These are phyloP conservation scores for Trametes cingulata DNA, from an alignment of 768 basidiomycete species.

Conservation along the genomic window DNA sequence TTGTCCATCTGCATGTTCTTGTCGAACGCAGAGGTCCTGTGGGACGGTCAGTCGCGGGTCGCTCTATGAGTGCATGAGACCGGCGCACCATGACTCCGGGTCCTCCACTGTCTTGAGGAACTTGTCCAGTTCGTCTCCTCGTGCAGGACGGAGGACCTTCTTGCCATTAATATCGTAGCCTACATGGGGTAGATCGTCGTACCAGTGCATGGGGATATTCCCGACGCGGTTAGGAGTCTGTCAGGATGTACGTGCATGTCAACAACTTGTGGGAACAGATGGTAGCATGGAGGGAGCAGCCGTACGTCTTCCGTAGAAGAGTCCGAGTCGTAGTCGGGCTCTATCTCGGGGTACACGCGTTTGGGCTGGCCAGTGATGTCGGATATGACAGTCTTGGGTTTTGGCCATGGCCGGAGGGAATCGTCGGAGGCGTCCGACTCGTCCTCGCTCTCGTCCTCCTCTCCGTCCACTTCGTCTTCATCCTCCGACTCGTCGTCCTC, in stretches of 20 bases:
- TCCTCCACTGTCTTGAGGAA: conserved; percentile 94
- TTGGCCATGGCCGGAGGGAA: conserved; percentile 59
- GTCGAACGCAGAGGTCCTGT: conserved; percentile 91
- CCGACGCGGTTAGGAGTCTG: conserved; percentile 96
- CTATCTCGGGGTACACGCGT: conserved; percentile 84
- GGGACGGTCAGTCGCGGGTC: not conserved
- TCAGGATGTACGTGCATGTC: conserved; percentile 1
- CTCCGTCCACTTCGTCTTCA: conserved; percentile 38
- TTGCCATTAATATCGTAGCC: conserved; percentile 96
- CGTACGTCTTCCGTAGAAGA: conserved; percentile 90
- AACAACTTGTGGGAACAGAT: conserved; percentile 9
- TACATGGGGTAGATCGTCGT: conserved; percentile 98
- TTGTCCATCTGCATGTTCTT: conserved; percentile 84
- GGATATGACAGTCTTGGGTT: conserved; percentile 69
- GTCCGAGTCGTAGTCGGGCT: conserved; percentile 89
- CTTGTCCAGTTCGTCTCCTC: conserved; percentile 96
- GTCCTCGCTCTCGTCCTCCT: conserved; percentile 38
- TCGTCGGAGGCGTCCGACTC: conserved; percentile 39
- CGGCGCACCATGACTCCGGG: conserved; percentile 69
- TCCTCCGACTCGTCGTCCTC: conserved; percentile 37
- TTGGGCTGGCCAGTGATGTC: conserved; percentile 84
- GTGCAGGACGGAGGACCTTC: conserved; percentile 89
- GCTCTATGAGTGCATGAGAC: not conserved
- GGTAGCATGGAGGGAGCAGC: conserved; percentile 8
- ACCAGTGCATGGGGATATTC: conserved; percentile 96